Base-by-base conservation (phyloP, 768 basidiomycete species). In the Xerocomus brunneocitrinus region DNA sequence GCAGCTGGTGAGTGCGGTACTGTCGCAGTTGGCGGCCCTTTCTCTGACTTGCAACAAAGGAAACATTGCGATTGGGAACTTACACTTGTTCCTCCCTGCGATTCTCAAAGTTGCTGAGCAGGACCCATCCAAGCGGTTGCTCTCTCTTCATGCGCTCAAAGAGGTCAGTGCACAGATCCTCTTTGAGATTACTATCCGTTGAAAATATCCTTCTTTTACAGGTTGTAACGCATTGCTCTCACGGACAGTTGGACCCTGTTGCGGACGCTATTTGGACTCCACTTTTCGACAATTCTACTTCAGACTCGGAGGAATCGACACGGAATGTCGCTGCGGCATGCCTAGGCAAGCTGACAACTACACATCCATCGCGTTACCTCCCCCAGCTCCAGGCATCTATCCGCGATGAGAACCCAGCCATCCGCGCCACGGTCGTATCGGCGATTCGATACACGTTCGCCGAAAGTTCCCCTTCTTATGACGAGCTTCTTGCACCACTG, bases 281-380 rank as follows among this genome's bases (percentile, higher is more conserved):
- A 4, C 78, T 99, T 13, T 95, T 98, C 67, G 83, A 90, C 62
- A 89, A 93, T 67, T 93, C 92, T 10, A 87, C 91, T 55, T 66
- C 67, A 3, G 87, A 84, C 56, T 80, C 89, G 14, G 95, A 95
- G 56, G 95, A 98, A 71, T 89, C 88, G 8, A 89, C 91, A 1
- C 77, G 95, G 47, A 98, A 97, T 65, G 91, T 98, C 35, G 92
- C 95, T 25, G 94, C 97, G 43, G 95, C 95, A 3, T 98, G 95
- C 66, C 79, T 99, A 16, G 97, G 97, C 32, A 97, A 98, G 70
- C 77, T 99, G 30, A 95, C 94, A 0, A 91, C 90, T 0, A 89
- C 91, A 0, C 89, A 94, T 53, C 94, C 97, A 4, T 83, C 86
- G 0, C 85, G 84, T 60, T 99, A 95, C 68, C 77, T 98, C 16